Conservation (phyloP, 805 yeast species). For the Suhomyces xylopsoci region DNA sequence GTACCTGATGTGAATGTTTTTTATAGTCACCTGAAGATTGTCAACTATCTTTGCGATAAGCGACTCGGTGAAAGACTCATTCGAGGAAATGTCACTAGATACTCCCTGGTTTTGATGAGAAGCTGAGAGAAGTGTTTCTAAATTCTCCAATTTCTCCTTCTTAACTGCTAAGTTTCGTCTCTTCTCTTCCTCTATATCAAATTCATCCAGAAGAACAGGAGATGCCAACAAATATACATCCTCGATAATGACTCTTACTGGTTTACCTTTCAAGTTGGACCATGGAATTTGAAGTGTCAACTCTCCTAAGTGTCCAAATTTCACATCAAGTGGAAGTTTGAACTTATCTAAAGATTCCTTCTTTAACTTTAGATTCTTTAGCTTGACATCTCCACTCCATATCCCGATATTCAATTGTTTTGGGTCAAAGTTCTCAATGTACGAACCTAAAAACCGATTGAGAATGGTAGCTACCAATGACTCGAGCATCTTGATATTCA, state of each 20-base stretch:
- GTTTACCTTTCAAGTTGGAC: slow-evolving; percentile 90
- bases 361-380: slow-evolving; percentile 72
- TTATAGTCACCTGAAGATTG: slow-evolving; percentile 86
- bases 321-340: slow-evolving; percentile 81
- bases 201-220: slow-evolving; percentile 61
- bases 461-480: slow-evolving; percentile 62
- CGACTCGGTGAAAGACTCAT: slow-evolving; percentile 83
- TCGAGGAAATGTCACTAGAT: slow-evolving; percentile 43
- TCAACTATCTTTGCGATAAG: slow-evolving; percentile 87
- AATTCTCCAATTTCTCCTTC: slow-evolving; percentile 59
- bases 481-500: slow-evolving; percentile 48
- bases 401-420: slow-evolving; percentile 93
- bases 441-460: slow-evolving; percentile 62
- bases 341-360: slow-evolving; percentile 87
- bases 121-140: slow-evolving; percentile 61
- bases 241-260: slow-evolving; percentile 83
- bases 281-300: slow-evolving; percentile 92
- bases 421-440: slow-evolving; percentile 94
- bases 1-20: slow-evolving; percentile 86
- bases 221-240: slow-evolving; percentile 81
- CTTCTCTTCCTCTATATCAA: slow-evolving; percentile 54
- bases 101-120: slow-evolving; percentile 26
- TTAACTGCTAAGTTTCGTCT: slow-evolving; percentile 62
- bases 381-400: slow-evolving; percentile 95
- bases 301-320: slow-evolving; percentile 86